Conservation (phyloP, 345 rosid species). For the Jatropha curcas region DNA sequence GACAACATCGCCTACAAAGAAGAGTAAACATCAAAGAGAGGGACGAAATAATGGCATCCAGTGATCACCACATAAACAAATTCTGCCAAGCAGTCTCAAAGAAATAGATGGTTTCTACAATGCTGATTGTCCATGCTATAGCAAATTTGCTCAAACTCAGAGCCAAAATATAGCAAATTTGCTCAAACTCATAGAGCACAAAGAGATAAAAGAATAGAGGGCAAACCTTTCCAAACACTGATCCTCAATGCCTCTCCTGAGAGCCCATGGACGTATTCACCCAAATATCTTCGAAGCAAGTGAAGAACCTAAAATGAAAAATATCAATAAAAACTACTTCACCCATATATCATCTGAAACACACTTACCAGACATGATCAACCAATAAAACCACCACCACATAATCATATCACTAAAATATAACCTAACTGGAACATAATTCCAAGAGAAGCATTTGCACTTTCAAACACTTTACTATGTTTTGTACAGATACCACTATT, state of each 20-base stretch:
- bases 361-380: neutral
- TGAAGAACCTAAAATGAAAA: constrained; percentile 67
- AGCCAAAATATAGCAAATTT: neutral
- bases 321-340: neutral
- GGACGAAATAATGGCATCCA: constrained; percentile 16
- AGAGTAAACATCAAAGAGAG: constrained; percentile 2
- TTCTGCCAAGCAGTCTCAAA: neutral
- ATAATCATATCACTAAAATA: neutral
- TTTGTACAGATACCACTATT: neutral
- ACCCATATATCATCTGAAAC: neutral
- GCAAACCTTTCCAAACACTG: constrained; percentile 97
- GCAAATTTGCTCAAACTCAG: neutral
- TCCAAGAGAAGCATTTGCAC: neutral
- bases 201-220: neutral
- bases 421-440: neutral
- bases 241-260: constrained; percentile 88
- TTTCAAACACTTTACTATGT: neutral
- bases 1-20: constrained; percentile 82
- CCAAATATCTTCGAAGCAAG: constrained; percentile 95
- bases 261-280: constrained; percentile 95
- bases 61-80: neutral
- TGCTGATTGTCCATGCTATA: neutral
- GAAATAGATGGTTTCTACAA: constrained; percentile 6
- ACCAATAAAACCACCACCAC: neutral
- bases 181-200: neutral